These are phyloP conservation scores for Stentor coeruleus DNA, from an alignment of 73 alveolate genomes.

Conservation along the genomic window DNA sequence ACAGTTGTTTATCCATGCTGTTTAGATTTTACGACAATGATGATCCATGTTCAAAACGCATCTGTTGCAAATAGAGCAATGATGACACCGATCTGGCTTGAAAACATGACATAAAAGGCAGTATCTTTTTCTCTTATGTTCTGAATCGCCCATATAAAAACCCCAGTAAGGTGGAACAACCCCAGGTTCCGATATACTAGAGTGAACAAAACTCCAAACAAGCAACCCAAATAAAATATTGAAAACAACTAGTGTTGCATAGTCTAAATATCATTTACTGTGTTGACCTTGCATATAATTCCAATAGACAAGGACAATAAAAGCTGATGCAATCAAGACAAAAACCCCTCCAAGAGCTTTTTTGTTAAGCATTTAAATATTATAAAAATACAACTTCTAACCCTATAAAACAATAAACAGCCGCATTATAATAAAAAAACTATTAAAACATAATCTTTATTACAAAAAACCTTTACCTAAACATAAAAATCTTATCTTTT, in stretches of 20 bases:
- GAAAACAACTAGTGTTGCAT: slow-evolving; percentile 53
- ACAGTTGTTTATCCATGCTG: slow-evolving; percentile 91
- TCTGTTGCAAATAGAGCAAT: slow-evolving; percentile 42
- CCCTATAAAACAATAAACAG: no score
- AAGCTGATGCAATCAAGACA: background rate
- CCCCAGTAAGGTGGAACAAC: slow-evolving; percentile 96
- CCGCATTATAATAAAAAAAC: no score
- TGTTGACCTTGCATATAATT: background rate
- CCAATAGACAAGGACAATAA: background rate
- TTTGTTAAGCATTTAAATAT: no score
- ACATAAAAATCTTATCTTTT: no score
- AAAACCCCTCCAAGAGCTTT: slow-evolving; percentile 4
- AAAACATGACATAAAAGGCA: slow-evolving; percentile 87
- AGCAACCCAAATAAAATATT: slow-evolving; percentile 67
- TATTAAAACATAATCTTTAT: no score
- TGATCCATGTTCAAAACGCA: slow-evolving; percentile 45
- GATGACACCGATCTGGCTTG: slow-evolving; percentile 54
- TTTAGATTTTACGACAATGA: slow-evolving; percentile 45
- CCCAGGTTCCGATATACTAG: slow-evolving; percentile 93
- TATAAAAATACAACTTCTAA: no score
- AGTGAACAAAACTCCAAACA: slow-evolving; percentile 76
- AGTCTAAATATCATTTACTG: background rate
- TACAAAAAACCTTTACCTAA: no score
- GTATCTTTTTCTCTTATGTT: slow-evolving; percentile 74
- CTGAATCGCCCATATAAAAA: slow-evolving; percentile 84